phyloP scores from a whole-genome alignment of 2,329 filamentous ascomycete genomes.

The Graphilbum fragrans region DNA sequence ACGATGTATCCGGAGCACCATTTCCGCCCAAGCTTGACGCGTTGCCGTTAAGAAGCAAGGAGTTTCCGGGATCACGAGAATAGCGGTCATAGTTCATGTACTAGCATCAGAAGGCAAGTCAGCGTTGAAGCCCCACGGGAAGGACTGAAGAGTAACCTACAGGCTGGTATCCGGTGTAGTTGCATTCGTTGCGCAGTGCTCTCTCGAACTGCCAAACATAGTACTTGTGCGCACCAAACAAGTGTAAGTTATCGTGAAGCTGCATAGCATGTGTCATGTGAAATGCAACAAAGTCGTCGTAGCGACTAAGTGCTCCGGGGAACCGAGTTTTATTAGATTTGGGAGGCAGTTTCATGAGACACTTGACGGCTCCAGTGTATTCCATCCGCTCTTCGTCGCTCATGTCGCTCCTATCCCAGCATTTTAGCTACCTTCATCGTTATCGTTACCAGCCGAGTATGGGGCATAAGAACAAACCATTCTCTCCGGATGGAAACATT shows the following conservation, averaged over 20 bases:
- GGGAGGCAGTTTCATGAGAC: conserved; percentile 16
- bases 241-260: conserved; percentile 14
- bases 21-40: conserved; percentile 36
- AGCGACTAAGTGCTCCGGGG: conserved; percentile 16
- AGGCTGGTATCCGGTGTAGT: conserved; percentile 21
- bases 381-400: conserved; percentile 12
- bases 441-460: background rate
- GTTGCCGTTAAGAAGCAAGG: conserved; percentile 42
- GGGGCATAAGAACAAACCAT: conserved; percentile 10
- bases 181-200: conserved; percentile 21
- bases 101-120: too few relatives aligned
- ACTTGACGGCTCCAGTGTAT: conserved; percentile 15
- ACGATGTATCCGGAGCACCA: conserved; percentile 19
- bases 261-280: conserved; percentile 17
- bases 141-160: conserved; percentile 3
- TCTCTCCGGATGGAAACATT: conserved; percentile 15
- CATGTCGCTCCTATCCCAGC: conserved; percentile 14
- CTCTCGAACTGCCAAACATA: conserved; percentile 19
- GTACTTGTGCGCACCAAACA: conserved; percentile 20
- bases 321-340: conserved; percentile 12
- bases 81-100: conserved; percentile 42
- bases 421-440: too few relatives aligned
- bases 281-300: conserved; percentile 21
- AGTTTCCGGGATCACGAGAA: conserved; percentile 31
- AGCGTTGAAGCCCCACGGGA: too few relatives aligned